These are phyloP conservation scores for Silene vulgaris DNA, from an alignment of 179 eudicot species.

Conservation along the genomic window DNA sequence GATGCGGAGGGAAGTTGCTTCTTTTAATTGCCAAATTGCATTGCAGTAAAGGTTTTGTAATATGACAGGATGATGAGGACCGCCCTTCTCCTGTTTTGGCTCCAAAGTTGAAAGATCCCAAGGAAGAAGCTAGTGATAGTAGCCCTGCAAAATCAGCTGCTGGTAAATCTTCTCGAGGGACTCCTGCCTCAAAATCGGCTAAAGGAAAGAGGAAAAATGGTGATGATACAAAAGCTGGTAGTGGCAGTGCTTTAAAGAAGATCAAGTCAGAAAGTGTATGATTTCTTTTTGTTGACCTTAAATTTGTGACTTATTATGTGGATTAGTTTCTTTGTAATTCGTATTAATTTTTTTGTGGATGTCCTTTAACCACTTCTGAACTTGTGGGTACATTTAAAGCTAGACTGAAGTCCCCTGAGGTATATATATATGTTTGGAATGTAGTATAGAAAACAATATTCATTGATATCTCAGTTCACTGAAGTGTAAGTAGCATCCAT, in stretches of 20 bases:
- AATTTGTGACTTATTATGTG: background rate
- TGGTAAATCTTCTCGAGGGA: slow-evolving; percentile 52
- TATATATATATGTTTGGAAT: slow-evolving; percentile 28
- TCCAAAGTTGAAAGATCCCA: slow-evolving; percentile 59
- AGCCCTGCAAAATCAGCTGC: slow-evolving; percentile 54
- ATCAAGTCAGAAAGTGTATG: slow-evolving; percentile 73
- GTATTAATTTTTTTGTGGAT: slow-evolving; percentile 60
- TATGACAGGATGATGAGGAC: slow-evolving; percentile 65
- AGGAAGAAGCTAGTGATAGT: slow-evolving; percentile 64
- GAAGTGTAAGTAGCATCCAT: too few species aligned
- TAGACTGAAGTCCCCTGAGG: slow-evolving; percentile 64
- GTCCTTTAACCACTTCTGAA: slow-evolving; percentile 69
- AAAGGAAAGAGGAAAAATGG: slow-evolving; percentile 79
- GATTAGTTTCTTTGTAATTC: slow-evolving; percentile 52
- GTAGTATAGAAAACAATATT: too few species aligned
- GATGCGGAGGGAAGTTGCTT: background rate
- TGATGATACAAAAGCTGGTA: slow-evolving; percentile 58
- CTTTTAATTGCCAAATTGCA: background rate
- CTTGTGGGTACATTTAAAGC: slow-evolving; percentile 71
- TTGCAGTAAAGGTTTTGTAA: background rate
- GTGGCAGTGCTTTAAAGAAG: slow-evolving; percentile 58
- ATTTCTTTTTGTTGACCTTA: slow-evolving; percentile 11
- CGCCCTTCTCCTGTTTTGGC: slow-evolving; percentile 62
- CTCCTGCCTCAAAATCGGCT: slow-evolving; percentile 62
- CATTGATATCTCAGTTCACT: too few species aligned